phyloP scores from a whole-genome alignment of 805 yeast species.

The Spathaspora boniae region DNA sequence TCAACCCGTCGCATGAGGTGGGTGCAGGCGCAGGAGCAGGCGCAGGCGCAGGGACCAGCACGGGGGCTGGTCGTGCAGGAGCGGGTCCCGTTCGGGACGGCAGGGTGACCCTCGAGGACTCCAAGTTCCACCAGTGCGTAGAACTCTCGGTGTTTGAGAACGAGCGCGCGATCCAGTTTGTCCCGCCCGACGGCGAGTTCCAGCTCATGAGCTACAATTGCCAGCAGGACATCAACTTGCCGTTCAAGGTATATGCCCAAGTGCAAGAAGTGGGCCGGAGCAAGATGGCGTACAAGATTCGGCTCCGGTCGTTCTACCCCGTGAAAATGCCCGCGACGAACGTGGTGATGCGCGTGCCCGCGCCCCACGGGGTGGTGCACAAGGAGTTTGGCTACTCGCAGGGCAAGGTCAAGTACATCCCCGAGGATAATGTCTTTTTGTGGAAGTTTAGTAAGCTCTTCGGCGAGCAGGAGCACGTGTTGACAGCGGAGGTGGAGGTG shows the following conservation, averaged over 20 bases:
- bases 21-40: too few species aligned
- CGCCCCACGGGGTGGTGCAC: constrained; percentile 45
- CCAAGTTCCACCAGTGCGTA: constrained; percentile 86
- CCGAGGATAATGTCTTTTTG: constrained; percentile 58
- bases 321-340: constrained; percentile 58
- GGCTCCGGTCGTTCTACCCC: constrained; percentile 60
- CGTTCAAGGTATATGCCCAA: constrained; percentile 63
- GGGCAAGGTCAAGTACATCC: constrained; percentile 67
- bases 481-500: constrained; percentile 51
- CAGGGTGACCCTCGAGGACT: constrained; percentile 63
- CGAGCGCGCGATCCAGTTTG: constrained; percentile 62
- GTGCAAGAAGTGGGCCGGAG: constrained; percentile 43
- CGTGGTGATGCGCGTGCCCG: constrained; percentile 63
- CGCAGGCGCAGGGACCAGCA: too few species aligned
- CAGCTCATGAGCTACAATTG: constrained; percentile 71
- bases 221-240: constrained; percentile 53
- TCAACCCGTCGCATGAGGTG: constrained; percentile 31
- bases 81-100: too few species aligned
- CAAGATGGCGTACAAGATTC: constrained; percentile 53
- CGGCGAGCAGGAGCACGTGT: constrained; percentile 62
- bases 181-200: constrained; percentile 87
- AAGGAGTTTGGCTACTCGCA: constrained; percentile 38
- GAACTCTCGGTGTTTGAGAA: constrained; percentile 64
- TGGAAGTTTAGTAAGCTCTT: constrained; percentile 71
- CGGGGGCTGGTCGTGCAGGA: too few species aligned